phyloP scores from a whole-genome alignment of 2,329 filamentous ascomycete species.

The Epichloe coenophiala region DNA sequence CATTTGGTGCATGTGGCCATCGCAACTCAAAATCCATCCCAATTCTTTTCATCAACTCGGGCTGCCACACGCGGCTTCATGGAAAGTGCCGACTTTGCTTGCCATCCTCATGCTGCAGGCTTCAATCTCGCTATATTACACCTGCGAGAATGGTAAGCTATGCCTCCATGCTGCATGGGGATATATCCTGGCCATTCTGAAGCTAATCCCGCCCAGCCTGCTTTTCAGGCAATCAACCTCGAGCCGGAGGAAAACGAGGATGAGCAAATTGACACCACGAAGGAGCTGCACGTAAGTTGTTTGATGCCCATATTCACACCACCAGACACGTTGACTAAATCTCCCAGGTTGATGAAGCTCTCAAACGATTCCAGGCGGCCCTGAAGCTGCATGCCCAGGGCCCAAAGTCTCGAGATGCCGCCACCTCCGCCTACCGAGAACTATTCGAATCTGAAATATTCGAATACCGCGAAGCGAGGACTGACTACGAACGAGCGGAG shows the following conservation, averaged over 20 bases:
- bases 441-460: conserved; percentile 92
- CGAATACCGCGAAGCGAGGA: conserved; percentile 73
- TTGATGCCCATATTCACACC: not conserved
- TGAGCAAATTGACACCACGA: conserved; percentile 87
- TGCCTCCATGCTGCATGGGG: not conserved
- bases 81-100: not conserved
- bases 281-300: conserved; percentile 61
- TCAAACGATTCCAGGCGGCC: conserved; percentile 87
- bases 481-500: conserved; percentile 67
- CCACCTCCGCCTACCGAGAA: conserved; percentile 65
- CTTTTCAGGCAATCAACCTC: conserved; percentile 83
- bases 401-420: conserved; percentile 58
- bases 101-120: not conserved
- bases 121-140: not conserved
- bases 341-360: conserved; percentile 70
- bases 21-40: not conserved
- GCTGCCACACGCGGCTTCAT: not conserved
- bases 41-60: not conserved
- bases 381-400: conserved; percentile 87
- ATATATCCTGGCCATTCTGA: not conserved
- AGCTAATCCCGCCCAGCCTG: conserved; percentile 29
- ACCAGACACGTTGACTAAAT: not conserved
- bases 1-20: not conserved
- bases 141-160: not conserved
- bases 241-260: conserved; percentile 84